Evolutionary conservation across 1,284 basidiomycete genomes (phyloP), one percentile per base, ranked within the genome.

Genomic region (Apiotrichum siamense): DNA sequence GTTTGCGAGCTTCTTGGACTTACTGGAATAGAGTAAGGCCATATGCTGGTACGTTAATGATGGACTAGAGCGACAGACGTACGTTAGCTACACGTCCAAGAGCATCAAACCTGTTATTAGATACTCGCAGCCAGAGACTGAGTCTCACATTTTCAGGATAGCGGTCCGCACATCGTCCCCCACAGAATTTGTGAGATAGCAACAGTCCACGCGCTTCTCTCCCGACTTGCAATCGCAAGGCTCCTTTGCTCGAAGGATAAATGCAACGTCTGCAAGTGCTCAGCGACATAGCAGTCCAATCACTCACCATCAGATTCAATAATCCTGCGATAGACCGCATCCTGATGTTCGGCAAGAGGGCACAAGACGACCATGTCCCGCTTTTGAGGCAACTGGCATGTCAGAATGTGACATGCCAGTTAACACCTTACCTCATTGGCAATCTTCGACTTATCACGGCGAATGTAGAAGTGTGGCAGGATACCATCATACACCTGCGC

Each of bases 351-450:
- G 0, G 74, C 75, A 20, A 79, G 60, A 1, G 77, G 76, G 43
- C 78, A 79, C 32, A 79, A 75, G 6, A 78, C 73, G 13, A 78
- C 67, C 52, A 75, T 57, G 57, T 79, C 77, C 7, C 65, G 67
- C 64, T 79, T 79, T 43, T 57, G 61, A 1, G 78, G 77, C 3
- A 79, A 66, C 67, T 77, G 55, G 1, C n/a, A 17, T 26, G 53
- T 44, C 15, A 58, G 38, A 25, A 15, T 31, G 10, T 15, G 29
- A 31, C 15, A 9, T 31, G 29, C 15, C 9, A 15, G 29, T 31
- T 31, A 31, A 31, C 29, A 31, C 45, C 60, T 41, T 29, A 71
- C 70, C 59, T 73, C 71, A 20, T 70, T 44, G 5, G 72, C 70
- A 23, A 78, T 76, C 18, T 77, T 59, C 3, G 66, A 60, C 57